Conservation (phyloP, 2,329 filamentous ascomycete genomes). For the Drechslerella coelobrocha region DNA sequence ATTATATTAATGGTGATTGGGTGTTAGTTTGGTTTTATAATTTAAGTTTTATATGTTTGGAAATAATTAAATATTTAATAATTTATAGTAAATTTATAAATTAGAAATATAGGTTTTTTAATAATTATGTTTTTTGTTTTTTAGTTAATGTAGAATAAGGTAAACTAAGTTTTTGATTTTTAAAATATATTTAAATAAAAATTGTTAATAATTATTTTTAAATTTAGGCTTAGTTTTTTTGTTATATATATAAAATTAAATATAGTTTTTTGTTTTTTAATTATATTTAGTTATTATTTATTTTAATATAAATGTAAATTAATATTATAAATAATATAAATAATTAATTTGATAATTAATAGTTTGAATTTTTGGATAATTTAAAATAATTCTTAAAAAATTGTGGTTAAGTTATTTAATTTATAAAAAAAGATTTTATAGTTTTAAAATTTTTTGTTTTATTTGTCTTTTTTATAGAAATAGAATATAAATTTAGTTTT, state of each 20-base stretch:
- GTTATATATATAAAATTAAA: constrained; percentile 4
- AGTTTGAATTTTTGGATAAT: constrained; percentile 1
- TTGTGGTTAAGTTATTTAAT: neutral
- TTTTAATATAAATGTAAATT: constrained; percentile 2
- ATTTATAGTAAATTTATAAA: too few relatives aligned
- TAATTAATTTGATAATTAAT: neutral
- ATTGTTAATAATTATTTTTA: constrained; percentile 9
- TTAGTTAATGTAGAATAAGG: too few relatives aligned
- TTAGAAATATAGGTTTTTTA: too few relatives aligned
- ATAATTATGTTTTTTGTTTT: too few relatives aligned
- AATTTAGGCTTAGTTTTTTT: constrained; percentile 6
- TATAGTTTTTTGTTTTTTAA: neutral
- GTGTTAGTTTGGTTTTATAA: too few relatives aligned
- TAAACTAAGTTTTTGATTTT: too few relatives aligned
- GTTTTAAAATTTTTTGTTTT: constrained; percentile 4
- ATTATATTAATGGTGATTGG: too few relatives aligned
- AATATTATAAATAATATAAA: neutral
- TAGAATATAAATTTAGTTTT: constrained; percentile 2
- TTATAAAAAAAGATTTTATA: constrained; percentile 5
- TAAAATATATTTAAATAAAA: too few relatives aligned
- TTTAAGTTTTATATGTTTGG: neutral
- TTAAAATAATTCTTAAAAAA: constrained; percentile 6
- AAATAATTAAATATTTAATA: too few relatives aligned
- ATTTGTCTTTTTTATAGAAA: constrained; percentile 1
- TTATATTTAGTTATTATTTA: constrained; percentile 6